Percentiles rank a stretch among this genome's conserved stretches.
phyloP scores from a whole-genome alignment of 768 basidiomycete species.

The Leccinum subgranulosum region DNA sequence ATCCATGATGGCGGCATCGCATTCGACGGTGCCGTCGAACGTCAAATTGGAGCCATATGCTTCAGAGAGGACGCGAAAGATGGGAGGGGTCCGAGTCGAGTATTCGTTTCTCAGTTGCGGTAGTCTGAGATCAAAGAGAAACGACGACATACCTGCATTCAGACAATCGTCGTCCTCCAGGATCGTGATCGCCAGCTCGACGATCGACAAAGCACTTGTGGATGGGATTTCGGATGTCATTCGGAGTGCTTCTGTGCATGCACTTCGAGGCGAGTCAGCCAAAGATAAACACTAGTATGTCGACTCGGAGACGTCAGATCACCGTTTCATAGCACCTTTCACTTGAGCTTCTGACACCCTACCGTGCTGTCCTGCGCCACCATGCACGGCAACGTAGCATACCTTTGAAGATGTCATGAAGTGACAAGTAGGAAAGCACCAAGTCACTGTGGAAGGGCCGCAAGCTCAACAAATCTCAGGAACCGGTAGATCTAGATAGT shows the following conservation, averaged over 20 bases:
- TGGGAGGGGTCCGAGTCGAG: background rate
- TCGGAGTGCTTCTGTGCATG: conserved; percentile 46
- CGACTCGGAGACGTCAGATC: conserved; percentile 9
- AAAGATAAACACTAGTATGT: background rate
- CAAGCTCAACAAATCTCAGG: background rate
- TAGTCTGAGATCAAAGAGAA: background rate
- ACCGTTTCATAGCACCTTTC: conserved; percentile 58
- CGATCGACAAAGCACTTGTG: conserved; percentile 40
- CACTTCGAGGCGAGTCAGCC: conserved; percentile 35
- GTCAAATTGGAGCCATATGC: conserved; percentile 81
- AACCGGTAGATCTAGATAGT: conserved; percentile 20
- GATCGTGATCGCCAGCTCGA: conserved; percentile 50
- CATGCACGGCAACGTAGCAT: conserved; percentile 63
- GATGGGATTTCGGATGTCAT: conserved; percentile 8
- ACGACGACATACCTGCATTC: conserved; percentile 57
- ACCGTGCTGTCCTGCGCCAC: conserved; percentile 71
- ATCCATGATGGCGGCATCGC: conserved; percentile 75
- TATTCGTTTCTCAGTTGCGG: background rate
- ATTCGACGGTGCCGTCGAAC: conserved; percentile 70
- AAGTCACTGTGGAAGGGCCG: too few species aligned
- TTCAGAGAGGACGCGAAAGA: conserved; percentile 17
- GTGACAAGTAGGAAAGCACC: background rate
- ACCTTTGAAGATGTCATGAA: conserved; percentile 20
- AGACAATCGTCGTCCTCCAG: conserved; percentile 67
- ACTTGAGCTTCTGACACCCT: conserved; percentile 45